Conservation (phyloP, 345 rosid genomes). For the Adansonia digitata region DNA sequence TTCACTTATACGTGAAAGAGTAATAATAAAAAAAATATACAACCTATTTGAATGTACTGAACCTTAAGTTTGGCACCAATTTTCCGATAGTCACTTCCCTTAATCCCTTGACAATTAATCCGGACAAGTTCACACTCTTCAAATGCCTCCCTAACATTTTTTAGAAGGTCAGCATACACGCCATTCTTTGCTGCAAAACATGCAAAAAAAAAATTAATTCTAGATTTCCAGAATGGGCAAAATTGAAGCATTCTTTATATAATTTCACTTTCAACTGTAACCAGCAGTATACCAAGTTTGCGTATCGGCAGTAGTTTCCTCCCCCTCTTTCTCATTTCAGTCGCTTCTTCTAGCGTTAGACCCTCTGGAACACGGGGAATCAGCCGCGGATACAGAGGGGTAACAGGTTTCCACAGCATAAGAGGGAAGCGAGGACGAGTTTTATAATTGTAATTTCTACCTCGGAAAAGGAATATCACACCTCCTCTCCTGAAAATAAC, state of each 20-base stretch:
- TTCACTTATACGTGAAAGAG: not conserved
- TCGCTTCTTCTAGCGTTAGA: constrained; percentile 59
- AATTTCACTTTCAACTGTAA: not conserved
- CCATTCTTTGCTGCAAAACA: constrained; percentile 73
- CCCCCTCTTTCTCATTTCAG: constrained; percentile 78
- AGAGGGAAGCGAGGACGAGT: constrained; percentile 78
- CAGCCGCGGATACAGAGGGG: constrained; percentile 80
- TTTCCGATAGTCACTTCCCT: constrained; percentile 69
- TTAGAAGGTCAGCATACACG: constrained; percentile 60
- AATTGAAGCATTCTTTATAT: not conserved
- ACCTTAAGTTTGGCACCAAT: constrained; percentile 96
- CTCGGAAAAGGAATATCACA: constrained; percentile 71
- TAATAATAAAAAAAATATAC: not conserved
- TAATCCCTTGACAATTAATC: constrained; percentile 73
- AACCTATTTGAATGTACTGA: constrained; percentile 1
- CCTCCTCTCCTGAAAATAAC: constrained; percentile 75
- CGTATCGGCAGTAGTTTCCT: constrained; percentile 66
- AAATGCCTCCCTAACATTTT: constrained; percentile 76
- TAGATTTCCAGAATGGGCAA: constrained; percentile 2
- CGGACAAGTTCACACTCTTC: constrained; percentile 86
- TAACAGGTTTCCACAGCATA: constrained; percentile 86
- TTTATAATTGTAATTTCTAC: constrained; percentile 86
- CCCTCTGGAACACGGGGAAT: constrained; percentile 66
- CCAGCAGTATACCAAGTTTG: constrained; percentile 54
- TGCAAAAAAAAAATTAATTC: constrained; percentile 13